A percentile compares a stretch with the other conserved stretches of the same genome.
phyloP scores from a whole-genome alignment of 345 rosid genomes.

The Eucalyptus virginea region DNA sequence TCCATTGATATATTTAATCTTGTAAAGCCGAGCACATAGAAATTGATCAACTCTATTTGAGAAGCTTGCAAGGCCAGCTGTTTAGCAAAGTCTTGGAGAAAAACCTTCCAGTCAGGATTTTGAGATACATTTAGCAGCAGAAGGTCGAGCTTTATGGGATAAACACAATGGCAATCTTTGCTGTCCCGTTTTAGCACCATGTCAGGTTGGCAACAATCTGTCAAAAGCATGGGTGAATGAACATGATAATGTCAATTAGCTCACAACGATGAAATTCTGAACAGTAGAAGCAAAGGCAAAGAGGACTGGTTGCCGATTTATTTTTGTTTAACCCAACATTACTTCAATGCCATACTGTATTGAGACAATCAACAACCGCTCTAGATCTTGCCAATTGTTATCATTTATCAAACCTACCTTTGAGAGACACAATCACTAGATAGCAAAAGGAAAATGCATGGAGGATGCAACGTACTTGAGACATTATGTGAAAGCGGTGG shows the following conservation, averaged over 20 bases:
- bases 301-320: neutral
- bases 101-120: constrained; percentile 55
- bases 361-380: neutral
- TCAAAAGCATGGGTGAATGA: neutral
- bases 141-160: constrained; percentile 97
- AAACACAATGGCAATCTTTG: constrained; percentile 79
- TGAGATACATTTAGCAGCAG: constrained; percentile 82
- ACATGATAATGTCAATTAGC: neutral
- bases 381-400: neutral
- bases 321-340: neutral
- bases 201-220: constrained; percentile 83
- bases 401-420: neutral
- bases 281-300: neutral
- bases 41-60: constrained; percentile 83
- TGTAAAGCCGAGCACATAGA: constrained; percentile 60
- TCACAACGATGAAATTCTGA: neutral
- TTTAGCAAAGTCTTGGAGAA: constrained; percentile 58
- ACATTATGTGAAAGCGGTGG: constrained; percentile 75
- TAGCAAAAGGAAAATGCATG: neutral
- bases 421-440: neutral
- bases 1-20: constrained; percentile 92
- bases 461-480: constrained; percentile 37
- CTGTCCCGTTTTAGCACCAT: constrained; percentile 67
- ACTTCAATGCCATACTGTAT: neutral
- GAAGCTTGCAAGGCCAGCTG: constrained; percentile 68